Evolutionary conservation across 306 rosid species (phyloP).

Genomic region (Inga laurina): DNA sequence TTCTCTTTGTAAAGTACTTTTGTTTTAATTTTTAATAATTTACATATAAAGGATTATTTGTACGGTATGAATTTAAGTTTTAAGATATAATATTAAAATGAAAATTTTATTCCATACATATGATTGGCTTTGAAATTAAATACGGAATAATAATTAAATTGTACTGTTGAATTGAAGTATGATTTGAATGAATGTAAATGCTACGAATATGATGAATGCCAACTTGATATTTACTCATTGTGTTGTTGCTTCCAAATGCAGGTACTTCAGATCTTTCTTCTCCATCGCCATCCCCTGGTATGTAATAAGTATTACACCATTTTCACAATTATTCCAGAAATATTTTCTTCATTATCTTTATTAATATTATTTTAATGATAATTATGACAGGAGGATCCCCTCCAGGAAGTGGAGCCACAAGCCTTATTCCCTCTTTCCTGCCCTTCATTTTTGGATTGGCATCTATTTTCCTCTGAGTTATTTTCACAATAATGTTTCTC

Average conservation of each 20-base stretch:
- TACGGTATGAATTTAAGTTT: no score
- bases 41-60: no score
- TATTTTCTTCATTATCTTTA: no score
- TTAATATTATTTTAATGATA: background rate
- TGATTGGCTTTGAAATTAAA: background rate
- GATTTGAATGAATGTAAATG: background rate
- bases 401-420: constrained; percentile 27
- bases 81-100: no score
- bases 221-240: background rate
- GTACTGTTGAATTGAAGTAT: no score
- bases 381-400: constrained; percentile 8
- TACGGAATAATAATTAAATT: background rate
- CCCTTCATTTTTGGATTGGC: constrained; percentile 33
- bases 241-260: background rate
- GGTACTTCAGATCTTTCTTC: constrained; percentile 25
- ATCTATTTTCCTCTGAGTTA: constrained; percentile 35
- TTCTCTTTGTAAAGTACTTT: no score
- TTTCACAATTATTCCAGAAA: background rate
- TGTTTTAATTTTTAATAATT: no score
- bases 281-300: constrained; percentile 19
- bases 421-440: constrained; percentile 8
- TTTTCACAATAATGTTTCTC: background rate
- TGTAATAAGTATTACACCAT: background rate
- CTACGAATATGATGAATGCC: background rate
- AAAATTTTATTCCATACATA: background rate